phyloP scores from a whole-genome alignment of 192 early-diverging fungal species.

The Borealophlyctis nickersoniae region DNA sequence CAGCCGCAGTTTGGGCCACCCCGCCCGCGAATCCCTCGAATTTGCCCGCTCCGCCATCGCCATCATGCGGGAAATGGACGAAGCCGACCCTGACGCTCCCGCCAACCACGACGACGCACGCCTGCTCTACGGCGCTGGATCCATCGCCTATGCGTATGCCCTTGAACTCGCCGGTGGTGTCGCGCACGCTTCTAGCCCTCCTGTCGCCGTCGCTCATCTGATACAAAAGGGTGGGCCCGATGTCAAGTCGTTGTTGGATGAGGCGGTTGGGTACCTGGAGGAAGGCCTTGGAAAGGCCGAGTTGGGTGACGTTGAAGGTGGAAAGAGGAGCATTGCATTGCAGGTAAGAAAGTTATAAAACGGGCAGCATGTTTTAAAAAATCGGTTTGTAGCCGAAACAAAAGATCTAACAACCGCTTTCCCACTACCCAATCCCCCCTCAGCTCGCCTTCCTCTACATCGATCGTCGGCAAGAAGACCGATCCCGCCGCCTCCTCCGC shows the following conservation, averaged over 20 bases:
- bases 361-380: background rate
- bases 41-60: background rate
- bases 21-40: background rate
- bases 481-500: constrained; percentile 1
- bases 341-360: constrained; percentile 11
- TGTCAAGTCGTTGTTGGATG: constrained; percentile 23
- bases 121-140: background rate
- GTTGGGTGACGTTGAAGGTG: background rate
- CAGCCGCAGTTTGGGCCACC: background rate
- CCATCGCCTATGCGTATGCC: constrained; percentile 11
- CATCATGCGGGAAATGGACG: background rate
- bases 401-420: background rate
- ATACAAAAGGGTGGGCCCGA: background rate
- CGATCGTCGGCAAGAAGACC: constrained; percentile 22
- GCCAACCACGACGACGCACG: background rate
- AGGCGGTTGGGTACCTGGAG: constrained; percentile 16
- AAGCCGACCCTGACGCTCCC: background rate
- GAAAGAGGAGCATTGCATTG: constrained; percentile 16
- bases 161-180: constrained; percentile 27
- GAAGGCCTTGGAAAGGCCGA: constrained; percentile 1
- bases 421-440: background rate
- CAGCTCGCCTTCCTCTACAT: constrained; percentile 27
- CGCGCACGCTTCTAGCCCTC: constrained; percentile 24
- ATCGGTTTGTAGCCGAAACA: too few species aligned
- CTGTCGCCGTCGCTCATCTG: constrained; percentile 24